A percentile compares a stretch with the other conserved stretches of the same genome.
These are phyloP conservation scores for Debaryomyces singareniensis DNA, from an alignment of 1,139 yeast genomes.

Conservation along the genomic window DNA sequence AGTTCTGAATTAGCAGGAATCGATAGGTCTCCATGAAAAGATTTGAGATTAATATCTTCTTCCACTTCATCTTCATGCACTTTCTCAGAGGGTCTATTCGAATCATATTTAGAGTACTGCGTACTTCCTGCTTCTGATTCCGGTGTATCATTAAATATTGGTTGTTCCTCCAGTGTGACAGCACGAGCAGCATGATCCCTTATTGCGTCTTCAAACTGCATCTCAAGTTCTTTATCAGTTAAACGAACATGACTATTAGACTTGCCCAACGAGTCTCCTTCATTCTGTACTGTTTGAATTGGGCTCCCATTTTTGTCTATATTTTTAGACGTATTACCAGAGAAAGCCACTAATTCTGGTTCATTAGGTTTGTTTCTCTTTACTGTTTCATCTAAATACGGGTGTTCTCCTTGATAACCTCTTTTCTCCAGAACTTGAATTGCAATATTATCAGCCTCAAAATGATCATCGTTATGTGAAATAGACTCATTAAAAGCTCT, in stretches of 20 bases:
- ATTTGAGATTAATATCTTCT: slow-evolving; percentile 1
- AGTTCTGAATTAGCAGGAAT: slow-evolving; percentile 41
- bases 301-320: slow-evolving; percentile 1
- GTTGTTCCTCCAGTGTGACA: slow-evolving; percentile 10
- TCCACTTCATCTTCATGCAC: slow-evolving; percentile 3
- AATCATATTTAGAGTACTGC: slow-evolving; percentile 10
- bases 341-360: neutral
- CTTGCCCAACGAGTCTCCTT: neutral
- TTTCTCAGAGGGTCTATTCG: neutral
- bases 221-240: neutral
- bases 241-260: neutral
- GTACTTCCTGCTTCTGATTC: slow-evolving; percentile 12
- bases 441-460: neutral
- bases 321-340: slow-evolving; percentile 2
- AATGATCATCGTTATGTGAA: slow-evolving; percentile 2
- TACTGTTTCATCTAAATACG: slow-evolving; percentile 1
- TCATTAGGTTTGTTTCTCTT: too few species aligned
- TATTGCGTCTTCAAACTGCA: neutral
- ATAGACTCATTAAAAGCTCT: slow-evolving; percentile 13
- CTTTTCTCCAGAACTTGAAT: neutral
- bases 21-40: slow-evolving; percentile 4
- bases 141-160: neutral
- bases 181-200: slow-evolving; percentile 9
- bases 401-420: too few species aligned
- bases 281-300: neutral